These are phyloP conservation scores for Graphium sp. DNA, from an alignment of 2,329 filamentous ascomycete genomes.

Conservation along the genomic window DNA sequence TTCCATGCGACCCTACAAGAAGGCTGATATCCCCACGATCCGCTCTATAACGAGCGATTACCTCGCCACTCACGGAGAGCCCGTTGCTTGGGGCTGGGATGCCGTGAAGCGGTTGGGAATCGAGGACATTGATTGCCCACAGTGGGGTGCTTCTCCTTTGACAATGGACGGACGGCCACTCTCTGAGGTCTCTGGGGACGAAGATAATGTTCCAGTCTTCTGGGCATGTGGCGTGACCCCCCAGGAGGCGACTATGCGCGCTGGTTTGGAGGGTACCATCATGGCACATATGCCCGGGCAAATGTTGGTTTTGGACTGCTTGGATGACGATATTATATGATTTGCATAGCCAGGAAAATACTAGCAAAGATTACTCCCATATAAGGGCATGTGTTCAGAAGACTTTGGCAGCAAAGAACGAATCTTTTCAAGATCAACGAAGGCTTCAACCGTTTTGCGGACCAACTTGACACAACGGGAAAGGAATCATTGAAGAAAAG, in stretches of 20 bases:
- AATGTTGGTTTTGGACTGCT: constrained; percentile 47
- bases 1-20: constrained; percentile 43
- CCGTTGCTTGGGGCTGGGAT: constrained; percentile 48
- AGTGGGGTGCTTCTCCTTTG: constrained; percentile 37
- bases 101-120: constrained; percentile 34
- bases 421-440: no score
- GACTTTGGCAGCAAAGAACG: no score
- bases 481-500: no score
- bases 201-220: constrained; percentile 35
- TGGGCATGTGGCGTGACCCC: constrained; percentile 53
- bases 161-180: constrained; percentile 20
- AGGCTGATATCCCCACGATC: constrained; percentile 29
- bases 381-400: no score
- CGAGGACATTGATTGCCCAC: constrained; percentile 27
- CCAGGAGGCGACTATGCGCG: constrained; percentile 44
- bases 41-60: constrained; percentile 37
- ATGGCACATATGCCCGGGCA: constrained; percentile 46
- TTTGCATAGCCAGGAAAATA: no score
- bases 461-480: no score
- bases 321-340: no score
- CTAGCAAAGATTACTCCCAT: no score
- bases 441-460: no score
- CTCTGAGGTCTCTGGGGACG: constrained; percentile 13
- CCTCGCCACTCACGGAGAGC: constrained; percentile 43
- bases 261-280: constrained; percentile 32